Evolutionary conservation across 202 grass and related monocot species (phyloP), one percentile per base, ranked within the genome.

Genomic region (Schoenoplectus tabernaemontani): DNA sequence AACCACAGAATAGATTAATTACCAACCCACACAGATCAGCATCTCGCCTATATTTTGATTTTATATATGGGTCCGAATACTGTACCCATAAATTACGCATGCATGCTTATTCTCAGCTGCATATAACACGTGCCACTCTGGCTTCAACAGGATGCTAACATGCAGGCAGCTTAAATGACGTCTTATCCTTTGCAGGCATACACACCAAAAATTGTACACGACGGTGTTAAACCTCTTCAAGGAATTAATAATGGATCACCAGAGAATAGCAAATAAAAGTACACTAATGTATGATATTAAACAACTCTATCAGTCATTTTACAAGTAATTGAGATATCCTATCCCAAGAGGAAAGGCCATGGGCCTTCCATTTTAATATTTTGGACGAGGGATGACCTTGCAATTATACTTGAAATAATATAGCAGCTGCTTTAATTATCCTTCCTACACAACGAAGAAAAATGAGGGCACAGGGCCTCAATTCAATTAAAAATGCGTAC

Each of bases 381-480:
- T 23, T 12, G 65, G 37, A 1, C 4, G 1, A 42, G 37, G 19
- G 19, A 67, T 42, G 64, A 67, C 9, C 64, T 69, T 69, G 64
- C 38, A 42, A 61, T 76, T 75, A 76, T 56, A 46, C 20, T 83
- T 44, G 37, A 24, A 22, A 63, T 34, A 48, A 30, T 30, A 33
- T 30, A 8, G 7, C 67, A 16, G 83, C 81, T 80, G 24, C 17
- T 58, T 81, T 47, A 81, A 81, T 19, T 37, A 38, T 90, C 47
- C 78, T 80, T 84, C 82, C 58, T 86, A 56, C n/a, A 84, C 58
- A 24, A 56, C n/a, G 32, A 69, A 83, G 57, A 11, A 76, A 38
- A 51, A 68, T 10, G 30, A 12, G 9, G 22, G 11, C 24, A 47
- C 33, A 44, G 54, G 70, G 8, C 46, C 69, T 73, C 16, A 19